These are phyloP conservation scores for Didymella glomerata DNA, from an alignment of 2,329 filamentous ascomycete species.

Conservation along the genomic window DNA sequence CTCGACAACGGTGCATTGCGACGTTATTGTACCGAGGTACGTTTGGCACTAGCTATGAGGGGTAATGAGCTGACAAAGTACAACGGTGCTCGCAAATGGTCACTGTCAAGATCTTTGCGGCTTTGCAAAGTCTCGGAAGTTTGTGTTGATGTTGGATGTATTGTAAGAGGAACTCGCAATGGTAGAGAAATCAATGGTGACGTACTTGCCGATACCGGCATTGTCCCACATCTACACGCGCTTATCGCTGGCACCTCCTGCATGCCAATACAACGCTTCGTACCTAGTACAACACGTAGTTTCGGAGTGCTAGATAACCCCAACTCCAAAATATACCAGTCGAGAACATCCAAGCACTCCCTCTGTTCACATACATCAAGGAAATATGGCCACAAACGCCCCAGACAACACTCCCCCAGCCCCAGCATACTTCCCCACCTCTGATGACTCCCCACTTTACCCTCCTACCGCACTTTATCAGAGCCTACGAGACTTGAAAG, in stretches of 20 bases:
- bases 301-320: neutral
- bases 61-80: constrained; percentile 9
- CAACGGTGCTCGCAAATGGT: too few relatives aligned
- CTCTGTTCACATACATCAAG: neutral
- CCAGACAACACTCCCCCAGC: constrained; percentile 30
- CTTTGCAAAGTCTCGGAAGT: neutral
- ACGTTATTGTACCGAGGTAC: constrained; percentile 10
- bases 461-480: constrained; percentile 45
- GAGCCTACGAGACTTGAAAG: constrained; percentile 28
- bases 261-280: neutral
- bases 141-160: neutral
- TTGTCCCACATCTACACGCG: constrained; percentile 2
- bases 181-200: neutral
- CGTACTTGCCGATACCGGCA: constrained; percentile 11
- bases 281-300: neutral
- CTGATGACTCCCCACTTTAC: constrained; percentile 40
- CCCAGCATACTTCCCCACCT: constrained; percentile 51
- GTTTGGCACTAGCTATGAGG: constrained; percentile 14
- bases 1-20: neutral
- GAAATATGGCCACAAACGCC: constrained; percentile 6
- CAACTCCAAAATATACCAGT: neutral
- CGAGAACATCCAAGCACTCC: neutral
- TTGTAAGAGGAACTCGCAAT: neutral
- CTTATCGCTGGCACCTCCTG: constrained; percentile 6
- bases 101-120: neutral